These are phyloP conservation scores for Arthromyces matolae DNA, from an alignment of 768 basidiomycete genomes.

Conservation along the genomic window DNA sequence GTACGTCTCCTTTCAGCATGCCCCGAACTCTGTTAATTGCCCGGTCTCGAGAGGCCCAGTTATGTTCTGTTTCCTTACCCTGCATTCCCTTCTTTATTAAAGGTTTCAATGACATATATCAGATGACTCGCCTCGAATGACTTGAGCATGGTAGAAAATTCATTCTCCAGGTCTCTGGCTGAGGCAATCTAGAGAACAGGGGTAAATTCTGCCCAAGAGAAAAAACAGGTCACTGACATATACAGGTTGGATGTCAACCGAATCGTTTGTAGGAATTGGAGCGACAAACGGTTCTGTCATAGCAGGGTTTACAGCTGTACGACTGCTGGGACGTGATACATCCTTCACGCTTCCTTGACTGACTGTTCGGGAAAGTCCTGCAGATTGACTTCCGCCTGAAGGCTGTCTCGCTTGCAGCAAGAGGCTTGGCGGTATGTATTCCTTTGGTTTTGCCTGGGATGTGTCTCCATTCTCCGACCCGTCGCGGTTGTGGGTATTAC, in stretches of 20 bases:
- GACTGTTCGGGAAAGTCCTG: constrained; percentile 39
- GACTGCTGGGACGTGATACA: constrained; percentile 55
- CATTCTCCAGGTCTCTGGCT: constrained; percentile 76
- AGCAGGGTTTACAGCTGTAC: constrained; percentile 39
- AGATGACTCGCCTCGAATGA: constrained; percentile 64
- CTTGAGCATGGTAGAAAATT: constrained; percentile 77
- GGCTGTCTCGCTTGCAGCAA: constrained; percentile 54
- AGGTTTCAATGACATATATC: not conserved
- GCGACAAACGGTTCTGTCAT: constrained; percentile 36
- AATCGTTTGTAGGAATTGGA: constrained; percentile 37
- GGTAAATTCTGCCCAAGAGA: constrained; percentile 1
- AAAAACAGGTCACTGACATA: constrained; percentile 59
- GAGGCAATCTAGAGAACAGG: constrained; percentile 65
- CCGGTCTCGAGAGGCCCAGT: constrained; percentile 84
- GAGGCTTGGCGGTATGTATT: constrained; percentile 76
- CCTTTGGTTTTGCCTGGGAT: constrained; percentile 38
- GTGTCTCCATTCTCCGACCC: constrained; percentile 60
- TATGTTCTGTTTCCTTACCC: constrained; percentile 98
- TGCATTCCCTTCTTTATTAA: constrained; percentile 24
- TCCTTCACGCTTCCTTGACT: constrained; percentile 51
- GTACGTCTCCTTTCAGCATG: constrained; percentile 85
- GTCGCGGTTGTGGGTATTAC: constrained; percentile 47
- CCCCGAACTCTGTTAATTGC: constrained; percentile 77
- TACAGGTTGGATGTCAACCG: constrained; percentile 53
- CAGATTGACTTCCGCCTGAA: constrained; percentile 32